phyloP scores from a whole-genome alignment of 805 yeast species.

The Ogataea saltuana region DNA sequence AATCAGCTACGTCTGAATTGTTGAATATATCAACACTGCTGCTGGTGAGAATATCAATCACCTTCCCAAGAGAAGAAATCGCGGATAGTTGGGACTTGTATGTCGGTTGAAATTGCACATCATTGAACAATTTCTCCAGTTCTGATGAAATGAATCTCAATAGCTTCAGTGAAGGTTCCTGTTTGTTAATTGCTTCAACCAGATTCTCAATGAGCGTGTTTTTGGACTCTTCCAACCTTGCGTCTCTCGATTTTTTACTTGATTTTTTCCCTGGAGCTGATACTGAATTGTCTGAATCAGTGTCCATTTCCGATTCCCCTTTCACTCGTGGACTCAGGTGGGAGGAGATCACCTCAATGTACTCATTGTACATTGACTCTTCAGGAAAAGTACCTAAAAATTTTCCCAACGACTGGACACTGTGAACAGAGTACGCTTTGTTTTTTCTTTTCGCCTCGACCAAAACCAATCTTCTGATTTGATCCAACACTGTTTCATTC shows the following conservation, averaged over 20 bases:
- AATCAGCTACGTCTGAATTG: slow-evolving; percentile 19
- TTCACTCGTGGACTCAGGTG: slow-evolving; percentile 26
- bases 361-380: slow-evolving; percentile 39
- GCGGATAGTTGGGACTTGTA: slow-evolving; percentile 22
- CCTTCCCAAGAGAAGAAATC: slow-evolving; percentile 6
- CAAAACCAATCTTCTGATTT: slow-evolving; percentile 46
- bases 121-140: slow-evolving; percentile 28
- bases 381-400: slow-evolving; percentile 39
- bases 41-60: not conserved
- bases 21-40: slow-evolving; percentile 5
- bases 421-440: slow-evolving; percentile 57
- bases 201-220: slow-evolving; percentile 16
- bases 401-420: slow-evolving; percentile 53
- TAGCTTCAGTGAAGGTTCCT: slow-evolving; percentile 45
- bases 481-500: slow-evolving; percentile 35
- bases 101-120: slow-evolving; percentile 18
- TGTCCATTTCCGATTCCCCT: slow-evolving; percentile 39
- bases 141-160: slow-evolving; percentile 40
- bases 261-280: slow-evolving; percentile 19
- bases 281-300: slow-evolving; percentile 39
- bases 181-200: slow-evolving; percentile 39
- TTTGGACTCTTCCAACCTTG: slow-evolving; percentile 24
- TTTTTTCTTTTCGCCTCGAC: slow-evolving; percentile 70
- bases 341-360: slow-evolving; percentile 35
- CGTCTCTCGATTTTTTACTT: slow-evolving; percentile 21